Evolutionary conservation across 345 rosid genomes (phyloP), one percentile per base, ranked within the genome.

Genomic region (Mangifera indica): DNA sequence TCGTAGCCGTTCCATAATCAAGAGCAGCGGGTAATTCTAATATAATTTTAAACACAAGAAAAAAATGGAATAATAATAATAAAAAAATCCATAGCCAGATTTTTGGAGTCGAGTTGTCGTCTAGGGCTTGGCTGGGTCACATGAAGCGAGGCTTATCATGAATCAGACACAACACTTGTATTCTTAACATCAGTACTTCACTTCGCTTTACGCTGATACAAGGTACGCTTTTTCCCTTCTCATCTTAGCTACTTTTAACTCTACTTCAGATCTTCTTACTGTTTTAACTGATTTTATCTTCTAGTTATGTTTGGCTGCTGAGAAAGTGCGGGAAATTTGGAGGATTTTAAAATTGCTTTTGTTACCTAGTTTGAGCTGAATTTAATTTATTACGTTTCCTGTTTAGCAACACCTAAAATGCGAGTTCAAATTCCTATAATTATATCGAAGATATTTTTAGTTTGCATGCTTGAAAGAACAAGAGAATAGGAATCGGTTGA

Each of bases 151-250:
- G 18, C 62, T 60, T 7, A 69, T 42, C 59, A 57, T 29, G 59
- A 59, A 24, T 55, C 56, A 45, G 45, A 25, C 12, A 46, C 48
- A 29, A 56, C 34, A 26, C 57, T 1, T 32, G 26, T 58, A 1
- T 5, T 70, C 7, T 25, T 63, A 63, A 7, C 32, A 11, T 20
- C 13, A 20, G 40, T 63, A 10, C 72, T 59, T 18, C 5, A 6
- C 65, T 7, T 15, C 17, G 45, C 56, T 42, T 49, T 21, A 17
- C 42, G 42, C 20, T 15, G 4, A 49, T 20, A 40, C 26, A 45
- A 69, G 84, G 81, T 75, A 66, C 32, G 70, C 53, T 11, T 77
- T 52, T 25, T 58, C 57, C 63, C 70, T 56, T 20, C 10, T 34
- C 0, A 18, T 29, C 49, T 52, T 48, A 48, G 6, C 40, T 58